phyloP scores from a whole-genome alignment of 169 alveolate species.

The Prorocentrum cordatum region DNA sequence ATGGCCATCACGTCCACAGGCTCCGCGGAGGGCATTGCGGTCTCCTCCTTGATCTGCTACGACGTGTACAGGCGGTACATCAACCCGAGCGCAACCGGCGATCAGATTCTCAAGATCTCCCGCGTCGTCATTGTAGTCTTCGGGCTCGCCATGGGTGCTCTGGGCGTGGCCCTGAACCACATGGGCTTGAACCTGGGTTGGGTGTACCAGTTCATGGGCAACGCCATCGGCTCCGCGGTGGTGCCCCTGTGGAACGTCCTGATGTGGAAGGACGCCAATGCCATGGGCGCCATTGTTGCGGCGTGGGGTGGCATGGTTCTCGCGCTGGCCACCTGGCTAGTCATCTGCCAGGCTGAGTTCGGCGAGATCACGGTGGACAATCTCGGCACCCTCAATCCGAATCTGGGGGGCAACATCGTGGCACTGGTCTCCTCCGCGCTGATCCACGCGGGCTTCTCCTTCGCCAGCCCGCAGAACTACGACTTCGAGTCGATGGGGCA shows the following conservation, averaged over 20 bases:
- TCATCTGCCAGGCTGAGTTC: neutral
- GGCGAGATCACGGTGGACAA: conserved; percentile 35
- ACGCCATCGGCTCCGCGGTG: conserved; percentile 50
- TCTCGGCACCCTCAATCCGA: conserved; percentile 1
- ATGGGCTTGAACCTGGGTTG: conserved; percentile 55
- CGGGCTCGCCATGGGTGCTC: conserved; percentile 23
- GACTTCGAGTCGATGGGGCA: conserved; percentile 35
- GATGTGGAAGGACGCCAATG: conserved; percentile 36
- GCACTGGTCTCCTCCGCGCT: neutral
- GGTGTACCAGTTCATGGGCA: conserved; percentile 47
- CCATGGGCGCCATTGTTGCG: neutral
- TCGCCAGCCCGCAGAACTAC: conserved; percentile 15
- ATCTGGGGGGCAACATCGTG: conserved; percentile 27
- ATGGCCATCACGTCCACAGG: conserved; percentile 70
- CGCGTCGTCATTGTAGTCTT: conserved; percentile 13
- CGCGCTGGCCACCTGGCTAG: conserved; percentile 15
- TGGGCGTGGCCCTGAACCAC: conserved; percentile 21
- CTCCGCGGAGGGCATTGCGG: conserved; percentile 55
- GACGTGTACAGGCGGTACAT: conserved; percentile 42
- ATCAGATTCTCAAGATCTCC: conserved; percentile 10
- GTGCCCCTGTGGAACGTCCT: conserved; percentile 10
- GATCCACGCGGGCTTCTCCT: conserved; percentile 14
- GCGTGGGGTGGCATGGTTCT: conserved; percentile 37
- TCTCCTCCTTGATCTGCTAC: conserved; percentile 43
- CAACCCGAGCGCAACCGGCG: conserved; percentile 26